Conservation (phyloP, 306 rosid species). For the Casuarina glauca region DNA sequence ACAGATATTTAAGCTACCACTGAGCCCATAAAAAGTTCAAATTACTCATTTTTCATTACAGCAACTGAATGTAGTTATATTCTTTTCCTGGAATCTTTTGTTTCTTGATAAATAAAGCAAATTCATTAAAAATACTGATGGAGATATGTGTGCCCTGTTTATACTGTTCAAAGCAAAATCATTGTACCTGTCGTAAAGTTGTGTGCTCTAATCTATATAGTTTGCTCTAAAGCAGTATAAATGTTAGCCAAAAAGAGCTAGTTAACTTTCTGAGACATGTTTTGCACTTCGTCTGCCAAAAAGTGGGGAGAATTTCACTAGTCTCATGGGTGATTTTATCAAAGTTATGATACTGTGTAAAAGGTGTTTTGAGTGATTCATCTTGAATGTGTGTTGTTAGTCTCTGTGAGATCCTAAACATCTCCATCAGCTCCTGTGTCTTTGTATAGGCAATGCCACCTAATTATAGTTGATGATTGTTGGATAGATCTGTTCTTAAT, state of each 20-base stretch:
- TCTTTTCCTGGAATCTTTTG: neutral
- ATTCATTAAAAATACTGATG: neutral
- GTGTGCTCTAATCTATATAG: neutral
- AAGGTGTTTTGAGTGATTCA: slow-evolving; percentile 15
- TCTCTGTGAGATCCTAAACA: neutral
- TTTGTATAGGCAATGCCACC: neutral
- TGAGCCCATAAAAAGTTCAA: slow-evolving; percentile 18
- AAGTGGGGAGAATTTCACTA: slow-evolving; percentile 10
- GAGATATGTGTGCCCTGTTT: neutral
- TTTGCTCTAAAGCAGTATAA: slow-evolving; percentile 4
- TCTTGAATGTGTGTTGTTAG: slow-evolving; percentile 7
- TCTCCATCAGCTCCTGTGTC: slow-evolving; percentile 4
- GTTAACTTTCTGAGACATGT: neutral
- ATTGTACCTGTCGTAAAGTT: neutral
- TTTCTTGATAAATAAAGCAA: neutral
- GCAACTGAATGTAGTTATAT: neutral
- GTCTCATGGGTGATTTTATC: slow-evolving; percentile 91
- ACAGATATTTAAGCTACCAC: slow-evolving; percentile 1
- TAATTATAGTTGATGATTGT: neutral
- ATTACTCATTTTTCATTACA: slow-evolving; percentile 23
- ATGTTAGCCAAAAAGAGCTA: neutral
- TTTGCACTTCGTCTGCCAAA: neutral
- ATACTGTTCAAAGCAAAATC: neutral
- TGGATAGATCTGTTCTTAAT: neutral
- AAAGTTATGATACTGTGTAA: slow-evolving; percentile 56